phyloP scores from a whole-genome alignment of 164 flowering plant genomes.

The Aristolochia contorta region DNA sequence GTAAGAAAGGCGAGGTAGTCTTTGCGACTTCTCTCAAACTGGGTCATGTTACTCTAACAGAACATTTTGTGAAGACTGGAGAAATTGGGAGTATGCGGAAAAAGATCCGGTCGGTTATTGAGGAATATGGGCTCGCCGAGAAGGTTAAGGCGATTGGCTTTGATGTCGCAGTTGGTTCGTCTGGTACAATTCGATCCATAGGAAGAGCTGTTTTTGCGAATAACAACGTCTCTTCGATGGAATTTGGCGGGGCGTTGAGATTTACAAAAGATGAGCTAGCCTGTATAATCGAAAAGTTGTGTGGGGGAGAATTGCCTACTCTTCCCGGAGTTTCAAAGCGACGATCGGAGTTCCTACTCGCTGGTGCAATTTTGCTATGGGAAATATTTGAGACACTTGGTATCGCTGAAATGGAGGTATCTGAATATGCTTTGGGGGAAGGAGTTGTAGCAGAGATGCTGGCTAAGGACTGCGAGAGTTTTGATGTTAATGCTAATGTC shows the following conservation, averaged over 20 bases:
- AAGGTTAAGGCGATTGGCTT: constrained; percentile 32
- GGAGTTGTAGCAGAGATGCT: constrained; percentile 57
- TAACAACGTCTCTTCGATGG: constrained; percentile 5
- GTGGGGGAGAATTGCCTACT: constrained; percentile 12
- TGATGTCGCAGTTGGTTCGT: constrained; percentile 45
- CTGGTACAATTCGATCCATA: constrained; percentile 43
- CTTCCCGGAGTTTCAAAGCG: constrained; percentile 42
- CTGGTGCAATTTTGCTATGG: constrained; percentile 58
- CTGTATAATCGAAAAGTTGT: constrained; percentile 34
- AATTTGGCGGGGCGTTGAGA: constrained; percentile 38
- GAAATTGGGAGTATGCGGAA: constrained; percentile 27
- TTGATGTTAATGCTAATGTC: constrained; percentile 40
- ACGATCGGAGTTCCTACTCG: constrained; percentile 54
- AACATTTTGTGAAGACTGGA: constrained; percentile 25
- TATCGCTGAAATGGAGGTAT: constrained; percentile 63
- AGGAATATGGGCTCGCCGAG: constrained; percentile 35
- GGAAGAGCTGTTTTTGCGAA: constrained; percentile 28
- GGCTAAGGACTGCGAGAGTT: constrained; percentile 22
- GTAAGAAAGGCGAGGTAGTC: constrained; percentile 31
- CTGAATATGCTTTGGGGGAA: constrained; percentile 63
- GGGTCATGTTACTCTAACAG: constrained; percentile 58
- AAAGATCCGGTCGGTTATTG: constrained; percentile 25
- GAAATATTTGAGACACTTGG: constrained; percentile 54
- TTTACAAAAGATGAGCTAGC: constrained; percentile 44
- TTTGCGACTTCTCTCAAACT: constrained; percentile 40